phyloP scores from a whole-genome alignment of 495 filamentous ascomycete genomes.

The Parathielavia appendiculata region DNA sequence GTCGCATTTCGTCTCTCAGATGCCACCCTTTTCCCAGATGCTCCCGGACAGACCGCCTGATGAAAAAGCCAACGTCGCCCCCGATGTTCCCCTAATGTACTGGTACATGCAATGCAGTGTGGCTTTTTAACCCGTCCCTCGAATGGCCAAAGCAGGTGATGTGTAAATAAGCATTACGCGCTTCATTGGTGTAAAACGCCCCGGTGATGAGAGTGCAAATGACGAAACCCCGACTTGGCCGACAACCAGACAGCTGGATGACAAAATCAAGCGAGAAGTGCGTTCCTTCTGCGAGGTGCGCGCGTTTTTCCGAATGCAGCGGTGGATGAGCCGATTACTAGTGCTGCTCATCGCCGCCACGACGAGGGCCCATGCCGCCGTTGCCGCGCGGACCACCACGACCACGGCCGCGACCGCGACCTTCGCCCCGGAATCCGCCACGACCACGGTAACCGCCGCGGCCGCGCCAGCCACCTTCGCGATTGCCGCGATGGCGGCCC shows the following conservation, averaged over 20 bases:
- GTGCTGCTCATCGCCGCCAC: slow-evolving; percentile 21
- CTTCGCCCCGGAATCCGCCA: slow-evolving; percentile 35
- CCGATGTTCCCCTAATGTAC: slow-evolving; percentile 7
- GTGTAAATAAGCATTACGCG: slow-evolving; percentile 17
- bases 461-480: slow-evolving; percentile 49
- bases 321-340: slow-evolving; percentile 11
- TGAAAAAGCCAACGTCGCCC: not conserved
- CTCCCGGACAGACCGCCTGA: not conserved
- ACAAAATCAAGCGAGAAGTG: slow-evolving; percentile 14
- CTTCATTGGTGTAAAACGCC: slow-evolving; percentile 22
- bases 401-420: slow-evolving; percentile 22
- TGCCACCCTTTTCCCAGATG: slow-evolving; percentile 1
- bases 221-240: slow-evolving; percentile 14
- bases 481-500: slow-evolving; percentile 49
- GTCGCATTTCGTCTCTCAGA: slow-evolving; percentile 9
- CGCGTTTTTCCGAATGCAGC: not conserved
- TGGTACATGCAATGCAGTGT: not conserved
- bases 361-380: slow-evolving; percentile 22
- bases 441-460: slow-evolving; percentile 46
- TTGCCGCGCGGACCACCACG: slow-evolving; percentile 26
- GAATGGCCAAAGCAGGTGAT: slow-evolving; percentile 4
- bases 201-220: slow-evolving; percentile 17
- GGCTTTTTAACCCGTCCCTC: slow-evolving; percentile 1
- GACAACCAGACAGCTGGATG: slow-evolving; percentile 13
- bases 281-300: slow-evolving; percentile 1